phyloP scores from a whole-genome alignment of 345 rosid species.

The Hibiscus mutabilis region DNA sequence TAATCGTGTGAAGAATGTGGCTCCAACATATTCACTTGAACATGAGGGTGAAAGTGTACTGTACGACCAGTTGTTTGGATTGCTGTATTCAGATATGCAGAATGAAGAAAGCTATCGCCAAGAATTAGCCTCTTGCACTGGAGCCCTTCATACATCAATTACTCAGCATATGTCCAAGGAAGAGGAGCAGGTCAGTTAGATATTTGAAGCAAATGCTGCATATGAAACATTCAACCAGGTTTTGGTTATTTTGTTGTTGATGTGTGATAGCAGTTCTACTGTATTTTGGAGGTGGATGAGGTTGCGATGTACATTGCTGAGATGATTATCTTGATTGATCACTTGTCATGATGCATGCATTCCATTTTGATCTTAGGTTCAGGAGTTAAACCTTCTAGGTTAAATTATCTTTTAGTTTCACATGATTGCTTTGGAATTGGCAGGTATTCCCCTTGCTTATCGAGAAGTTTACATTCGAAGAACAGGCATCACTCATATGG shows the following conservation, averaged over 20 bases:
- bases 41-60: conserved; percentile 78
- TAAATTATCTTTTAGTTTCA: conserved; percentile 15
- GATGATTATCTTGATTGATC: background rate
- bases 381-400: background rate
- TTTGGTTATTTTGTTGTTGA: background rate
- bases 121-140: conserved; percentile 71
- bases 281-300: conserved; percentile 3
- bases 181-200: conserved; percentile 64
- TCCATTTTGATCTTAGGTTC: background rate
- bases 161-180: conserved; percentile 92
- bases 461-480: conserved; percentile 62
- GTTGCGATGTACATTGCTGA: background rate
- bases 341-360: too few relatives aligned
- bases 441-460: conserved; percentile 76
- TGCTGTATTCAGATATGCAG: conserved; percentile 50
- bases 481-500: conserved; percentile 80
- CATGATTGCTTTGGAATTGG: conserved; percentile 14
- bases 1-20: conserved; percentile 83
- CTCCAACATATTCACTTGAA: conserved; percentile 78
- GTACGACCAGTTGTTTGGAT: conserved; percentile 61
- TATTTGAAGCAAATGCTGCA: conserved; percentile 5
- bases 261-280: conserved; percentile 2
- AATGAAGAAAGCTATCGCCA: conserved; percentile 54
- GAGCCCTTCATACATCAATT: conserved; percentile 79
- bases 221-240: conserved; percentile 5